Evolutionary conservation across 73 alveolate species (phyloP), one percentile per base, ranked within the genome.

Genomic region (Symbiodinium pilosum): DNA sequence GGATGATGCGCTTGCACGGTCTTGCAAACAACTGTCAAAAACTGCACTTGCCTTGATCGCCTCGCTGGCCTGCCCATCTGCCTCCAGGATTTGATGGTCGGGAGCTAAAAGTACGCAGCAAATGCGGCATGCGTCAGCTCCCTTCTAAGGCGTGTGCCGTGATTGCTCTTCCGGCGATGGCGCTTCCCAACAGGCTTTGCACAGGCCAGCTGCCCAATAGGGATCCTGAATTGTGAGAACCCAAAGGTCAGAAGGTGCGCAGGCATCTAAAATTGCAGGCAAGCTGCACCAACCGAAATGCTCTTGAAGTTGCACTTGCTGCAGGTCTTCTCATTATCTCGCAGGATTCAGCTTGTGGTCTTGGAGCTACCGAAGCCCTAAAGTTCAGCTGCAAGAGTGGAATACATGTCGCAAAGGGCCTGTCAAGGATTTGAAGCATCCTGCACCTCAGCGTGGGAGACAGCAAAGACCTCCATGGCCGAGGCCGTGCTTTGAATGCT

Each of bases 381-480:
- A n/a, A 54, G 73, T 64, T 64, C 81, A 38, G 38, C 30, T 64
- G 16, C 41, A 26, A 18, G 39, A 64, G n/a, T n/a, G n/a, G n/a
- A n/a, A n/a, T n/a, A n/a, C n/a, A 30, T 12, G 18, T 43, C 28
- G 36, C 44, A 32, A 6, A 86, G 12, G 41, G 94, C 94, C 94
- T 87, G 94, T 87, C 84, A 87, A 43, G 36, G 43, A 52, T n/a
- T 87, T 56, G 85, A 87, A 87, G 94, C 94, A 87, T 12, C 36
- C 47, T 38, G 47, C 84, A n/a, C 94, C 94, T 87, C 43, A 43
- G 92, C 36, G 43, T 7, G 32, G 41, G 59, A 47, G 59, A 47
- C 59, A 6, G 59, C 6, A 6, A 47, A 47, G 59, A 14, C 59
- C 14, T 6, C 59, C 59, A 47, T 9, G 14, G 21, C 59, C 59